Evolutionary conservation across 352 stramenopile species (phyloP).

Genomic region (Phytophthora foliorum): DNA sequence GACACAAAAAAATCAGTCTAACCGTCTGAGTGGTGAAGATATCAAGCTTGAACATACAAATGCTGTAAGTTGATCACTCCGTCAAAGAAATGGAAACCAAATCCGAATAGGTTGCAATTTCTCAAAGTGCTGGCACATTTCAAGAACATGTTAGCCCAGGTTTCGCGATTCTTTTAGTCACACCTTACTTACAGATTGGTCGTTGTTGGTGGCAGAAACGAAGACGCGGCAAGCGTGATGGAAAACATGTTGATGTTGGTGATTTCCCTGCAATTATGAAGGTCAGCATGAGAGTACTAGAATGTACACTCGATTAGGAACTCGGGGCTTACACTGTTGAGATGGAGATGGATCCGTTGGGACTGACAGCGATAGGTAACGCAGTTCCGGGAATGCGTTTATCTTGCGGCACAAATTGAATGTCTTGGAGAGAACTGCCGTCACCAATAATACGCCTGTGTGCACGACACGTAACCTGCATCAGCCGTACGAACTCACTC

Average conservation of each 20-base stretch:
- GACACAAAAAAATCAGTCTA: neutral
- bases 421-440: conserved; percentile 25
- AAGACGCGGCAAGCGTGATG: conserved; percentile 32
- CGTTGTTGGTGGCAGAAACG: conserved; percentile 39
- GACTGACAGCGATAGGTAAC: conserved; percentile 34
- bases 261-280: conserved; percentile 31
- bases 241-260: conserved; percentile 48
- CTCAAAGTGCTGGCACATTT: conserved; percentile 40
- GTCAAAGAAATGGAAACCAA: conserved; percentile 50
- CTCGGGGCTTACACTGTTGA: conserved; percentile 37
- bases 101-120: conserved; percentile 52
- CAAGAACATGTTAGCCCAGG: neutral
- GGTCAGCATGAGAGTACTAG: neutral
- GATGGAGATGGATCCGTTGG: conserved; percentile 19
- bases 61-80: conserved; percentile 35
- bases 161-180: neutral
- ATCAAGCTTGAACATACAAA: conserved; percentile 36
- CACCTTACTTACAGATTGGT: conserved; percentile 35
- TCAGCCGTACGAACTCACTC: neutral
- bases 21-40: neutral
- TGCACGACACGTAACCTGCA: neutral
- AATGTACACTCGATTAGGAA: neutral
- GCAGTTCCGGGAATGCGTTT: conserved; percentile 27
- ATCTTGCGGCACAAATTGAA: conserved; percentile 42
- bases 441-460: conserved; percentile 40